Evolutionary conservation across 345 rosid species (phyloP).

Genomic region (Salix suchowensis): DNA sequence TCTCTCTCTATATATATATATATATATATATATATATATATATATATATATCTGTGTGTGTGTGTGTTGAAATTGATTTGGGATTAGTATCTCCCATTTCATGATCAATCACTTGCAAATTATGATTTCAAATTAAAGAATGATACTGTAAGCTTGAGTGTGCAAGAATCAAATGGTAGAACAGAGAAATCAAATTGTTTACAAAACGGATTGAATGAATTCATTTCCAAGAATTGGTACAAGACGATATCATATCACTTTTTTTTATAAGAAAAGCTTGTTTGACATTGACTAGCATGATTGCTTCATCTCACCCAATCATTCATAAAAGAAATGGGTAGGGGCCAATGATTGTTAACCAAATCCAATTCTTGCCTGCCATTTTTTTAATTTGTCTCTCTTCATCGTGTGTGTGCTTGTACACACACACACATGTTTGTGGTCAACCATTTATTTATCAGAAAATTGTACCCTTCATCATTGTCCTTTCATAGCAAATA

Average conservation of each 20-base stretch:
- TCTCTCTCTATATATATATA: no score
- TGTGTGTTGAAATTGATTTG: no score
- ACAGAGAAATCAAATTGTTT: neutral
- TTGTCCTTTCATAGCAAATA: neutral
- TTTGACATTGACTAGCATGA: constrained; percentile 2
- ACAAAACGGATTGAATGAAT: no score
- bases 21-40: no score
- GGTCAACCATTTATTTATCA: neutral
- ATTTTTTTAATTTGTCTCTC: neutral
- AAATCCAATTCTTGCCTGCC: neutral
- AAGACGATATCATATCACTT: neutral
- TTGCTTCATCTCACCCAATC: neutral
- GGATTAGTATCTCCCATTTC: neutral
- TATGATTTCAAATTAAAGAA: neutral
- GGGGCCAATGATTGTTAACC: neutral
- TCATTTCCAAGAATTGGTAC: no score
- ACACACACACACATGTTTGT: neutral
- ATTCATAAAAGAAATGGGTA: neutral
- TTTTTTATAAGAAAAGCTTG: neutral
- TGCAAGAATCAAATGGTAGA: no score
- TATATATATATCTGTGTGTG: no score
- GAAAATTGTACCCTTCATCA: neutral
- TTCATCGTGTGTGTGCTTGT: no score
- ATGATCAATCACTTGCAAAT: neutral
- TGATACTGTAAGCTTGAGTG: neutral